Conservation (phyloP, 2,329 filamentous ascomycete genomes). For the Xylariaceae sp. region DNA sequence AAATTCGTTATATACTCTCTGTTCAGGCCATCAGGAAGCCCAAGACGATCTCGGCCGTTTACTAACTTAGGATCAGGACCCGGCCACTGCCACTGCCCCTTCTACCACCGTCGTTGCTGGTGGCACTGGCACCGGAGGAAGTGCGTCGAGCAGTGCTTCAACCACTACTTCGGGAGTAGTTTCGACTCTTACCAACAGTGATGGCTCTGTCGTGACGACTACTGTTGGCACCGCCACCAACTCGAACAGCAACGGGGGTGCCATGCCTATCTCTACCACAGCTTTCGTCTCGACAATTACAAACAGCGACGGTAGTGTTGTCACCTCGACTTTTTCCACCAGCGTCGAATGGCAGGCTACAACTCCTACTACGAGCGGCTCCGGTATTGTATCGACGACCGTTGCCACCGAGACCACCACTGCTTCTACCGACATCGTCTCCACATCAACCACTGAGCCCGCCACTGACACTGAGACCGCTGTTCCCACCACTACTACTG, state of each 20-base stretch:
- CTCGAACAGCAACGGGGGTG: too few species aligned
- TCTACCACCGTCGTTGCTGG: slow-evolving; percentile 17
- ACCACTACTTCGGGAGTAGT: slow-evolving; percentile 12
- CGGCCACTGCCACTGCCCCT: slow-evolving; percentile 7
- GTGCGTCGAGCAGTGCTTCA: slow-evolving; percentile 8
- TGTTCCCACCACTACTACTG: slow-evolving; percentile 6
- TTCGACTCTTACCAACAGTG: slow-evolving; percentile 16
- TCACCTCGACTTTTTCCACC: too few species aligned
- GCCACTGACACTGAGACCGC: slow-evolving; percentile 9
- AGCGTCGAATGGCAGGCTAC: too few species aligned
- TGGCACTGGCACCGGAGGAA: slow-evolving; percentile 6
- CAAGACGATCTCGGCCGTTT: too few species aligned
- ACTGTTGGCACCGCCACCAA: slow-evolving; percentile 22
- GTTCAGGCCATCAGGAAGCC: too few species aligned
- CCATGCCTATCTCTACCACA: too few species aligned
- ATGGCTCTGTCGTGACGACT: slow-evolving; percentile 16
- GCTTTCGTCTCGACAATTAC: too few species aligned
- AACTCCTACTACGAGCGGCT: too few species aligned
- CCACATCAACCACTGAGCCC: slow-evolving; percentile 17
- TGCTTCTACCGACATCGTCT: slow-evolving; percentile 9
- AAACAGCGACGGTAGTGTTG: too few species aligned
- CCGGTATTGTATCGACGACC: slow-evolving; percentile 13
- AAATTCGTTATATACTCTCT: neutral
- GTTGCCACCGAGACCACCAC: slow-evolving; percentile 21
- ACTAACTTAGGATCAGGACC: slow-evolving; percentile 12